These are phyloP conservation scores for Rhodamnia argentea DNA, from an alignment of 345 rosid genomes.

Conservation along the genomic window DNA sequence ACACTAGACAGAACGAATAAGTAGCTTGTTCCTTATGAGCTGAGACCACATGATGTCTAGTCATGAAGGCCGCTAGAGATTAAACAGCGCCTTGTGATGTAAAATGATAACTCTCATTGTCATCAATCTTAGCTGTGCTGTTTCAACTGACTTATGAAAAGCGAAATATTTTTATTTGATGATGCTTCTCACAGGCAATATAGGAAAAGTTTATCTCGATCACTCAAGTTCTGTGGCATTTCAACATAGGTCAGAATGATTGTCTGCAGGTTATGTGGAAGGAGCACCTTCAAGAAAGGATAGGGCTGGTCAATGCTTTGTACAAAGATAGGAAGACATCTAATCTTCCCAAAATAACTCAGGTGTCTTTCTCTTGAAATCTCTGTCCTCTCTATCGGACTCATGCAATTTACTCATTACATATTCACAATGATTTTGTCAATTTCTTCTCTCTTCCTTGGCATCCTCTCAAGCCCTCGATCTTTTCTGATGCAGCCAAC, in stretches of 20 bases:
- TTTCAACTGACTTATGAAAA: background rate
- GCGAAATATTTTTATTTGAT: background rate
- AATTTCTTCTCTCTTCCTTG: background rate
- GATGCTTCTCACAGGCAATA: background rate
- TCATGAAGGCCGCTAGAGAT: background rate
- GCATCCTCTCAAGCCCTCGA: background rate
- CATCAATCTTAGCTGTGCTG: background rate
- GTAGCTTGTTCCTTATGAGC: background rate
- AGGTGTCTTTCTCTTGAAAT: background rate
- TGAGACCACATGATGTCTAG: background rate
- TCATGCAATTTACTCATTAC: background rate
- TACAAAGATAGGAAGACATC: conserved; percentile 1
- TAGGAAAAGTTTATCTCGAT: background rate
- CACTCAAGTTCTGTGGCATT: background rate
- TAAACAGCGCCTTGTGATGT: background rate
- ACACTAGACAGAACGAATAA: background rate
- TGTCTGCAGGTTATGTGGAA: conserved; percentile 1
- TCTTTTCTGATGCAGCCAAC: background rate
- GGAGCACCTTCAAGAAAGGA: background rate
- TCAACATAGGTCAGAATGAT: background rate
- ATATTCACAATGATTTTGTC: background rate
- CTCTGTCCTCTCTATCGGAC: background rate
- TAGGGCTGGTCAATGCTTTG: conserved; percentile 6
- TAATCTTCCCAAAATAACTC: conserved; percentile 5
- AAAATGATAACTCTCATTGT: background rate